A percentile compares a stretch with the other conserved stretches of the same genome.
phyloP scores from a whole-genome alignment of 495 filamentous ascomycete genomes.

The Aspergillus coremiiformis region DNA sequence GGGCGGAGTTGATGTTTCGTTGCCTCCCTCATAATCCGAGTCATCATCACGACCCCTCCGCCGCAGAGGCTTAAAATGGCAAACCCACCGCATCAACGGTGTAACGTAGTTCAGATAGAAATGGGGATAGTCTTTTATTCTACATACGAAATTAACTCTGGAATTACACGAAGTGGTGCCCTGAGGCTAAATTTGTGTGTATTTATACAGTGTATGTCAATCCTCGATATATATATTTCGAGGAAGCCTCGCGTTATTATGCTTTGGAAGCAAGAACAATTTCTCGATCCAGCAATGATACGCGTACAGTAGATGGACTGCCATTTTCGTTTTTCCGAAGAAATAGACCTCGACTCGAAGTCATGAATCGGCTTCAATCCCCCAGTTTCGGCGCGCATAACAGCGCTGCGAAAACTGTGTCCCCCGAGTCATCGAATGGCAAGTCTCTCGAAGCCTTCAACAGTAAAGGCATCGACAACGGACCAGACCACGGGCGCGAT shows the following conservation, averaged over 20 bases:
- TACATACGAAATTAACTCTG: not conserved
- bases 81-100: not conserved
- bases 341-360: not conserved
- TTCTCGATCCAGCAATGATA: not conserved
- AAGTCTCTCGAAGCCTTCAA: too few relatives aligned
- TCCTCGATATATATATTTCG: too few relatives aligned
- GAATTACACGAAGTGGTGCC: not conserved
- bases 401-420: too few relatives aligned
- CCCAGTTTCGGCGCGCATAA: not conserved
- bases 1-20: conserved; percentile 19
- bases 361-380: not conserved
- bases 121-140: not conserved
- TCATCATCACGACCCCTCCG: conserved; percentile 31
- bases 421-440: too few relatives aligned
- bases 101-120: not conserved
- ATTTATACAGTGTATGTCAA: too few relatives aligned
- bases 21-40: too few relatives aligned
- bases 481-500: not conserved
- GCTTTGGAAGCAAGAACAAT: too few relatives aligned
- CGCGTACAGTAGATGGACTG: not conserved
- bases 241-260: too few relatives aligned
- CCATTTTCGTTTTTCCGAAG: not conserved
- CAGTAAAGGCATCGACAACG: not conserved
- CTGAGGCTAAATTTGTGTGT: too few relatives aligned
- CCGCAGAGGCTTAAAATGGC: not conserved